Percentiles rank a stretch among this genome's conserved stretches.
phyloP scores from a whole-genome alignment of 2,329 filamentous ascomycete species.

The Aspergillus arachidicola region DNA sequence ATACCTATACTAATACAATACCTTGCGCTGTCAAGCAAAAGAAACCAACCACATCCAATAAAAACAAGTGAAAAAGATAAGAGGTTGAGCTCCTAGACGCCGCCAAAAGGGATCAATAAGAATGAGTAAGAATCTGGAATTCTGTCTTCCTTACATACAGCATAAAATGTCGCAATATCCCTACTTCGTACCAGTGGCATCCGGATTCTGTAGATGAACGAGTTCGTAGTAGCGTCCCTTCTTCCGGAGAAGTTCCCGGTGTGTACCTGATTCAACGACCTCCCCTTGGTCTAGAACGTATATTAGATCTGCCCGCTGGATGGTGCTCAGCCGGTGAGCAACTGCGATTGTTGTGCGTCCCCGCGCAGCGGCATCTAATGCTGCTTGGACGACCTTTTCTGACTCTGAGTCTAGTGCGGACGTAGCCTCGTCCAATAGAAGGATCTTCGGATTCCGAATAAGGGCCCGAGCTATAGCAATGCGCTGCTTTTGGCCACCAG shows the following conservation, averaged over 20 bases:
- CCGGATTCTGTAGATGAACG: slow-evolving; percentile 49
- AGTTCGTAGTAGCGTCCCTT: slow-evolving; percentile 43
- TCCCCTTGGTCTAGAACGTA: slow-evolving; percentile 45
- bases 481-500: slow-evolving; percentile 89
- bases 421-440: slow-evolving; percentile 88
- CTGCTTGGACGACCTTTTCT: slow-evolving; percentile 81
- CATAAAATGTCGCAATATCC: not conserved
- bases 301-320: slow-evolving; percentile 47
- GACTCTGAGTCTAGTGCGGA: slow-evolving; percentile 84
- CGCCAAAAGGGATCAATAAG: not conserved
- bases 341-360: slow-evolving; percentile 46
- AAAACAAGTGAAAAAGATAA: not conserved
- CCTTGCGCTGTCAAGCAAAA: not conserved
- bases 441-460: slow-evolving; percentile 78
- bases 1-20: not conserved
- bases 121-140: not conserved
- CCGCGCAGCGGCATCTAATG: slow-evolving; percentile 71
- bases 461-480: slow-evolving; percentile 82
- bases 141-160: not conserved
- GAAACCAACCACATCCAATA: not conserved
- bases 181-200: not conserved
- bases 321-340: slow-evolving; percentile 47
- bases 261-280: slow-evolving; percentile 48
- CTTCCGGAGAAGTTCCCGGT: slow-evolving; percentile 40
- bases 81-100: not conserved